Conservation (phyloP, 129 eudicot genomes). For the Kitagawia praeruptora region DNA sequence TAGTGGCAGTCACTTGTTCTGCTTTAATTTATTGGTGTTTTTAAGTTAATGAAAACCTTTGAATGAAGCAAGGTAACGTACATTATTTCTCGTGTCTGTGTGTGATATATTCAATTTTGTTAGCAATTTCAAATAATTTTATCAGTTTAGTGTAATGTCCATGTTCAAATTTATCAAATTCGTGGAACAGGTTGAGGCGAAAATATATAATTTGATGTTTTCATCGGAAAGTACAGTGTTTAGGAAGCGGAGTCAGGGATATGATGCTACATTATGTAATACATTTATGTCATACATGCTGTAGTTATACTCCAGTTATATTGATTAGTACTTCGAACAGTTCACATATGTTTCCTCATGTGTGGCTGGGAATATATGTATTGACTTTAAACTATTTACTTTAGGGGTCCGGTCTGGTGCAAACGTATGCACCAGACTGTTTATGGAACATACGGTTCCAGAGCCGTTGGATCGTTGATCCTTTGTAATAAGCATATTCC, state of each 20-base stretch:
- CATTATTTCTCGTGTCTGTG: not conserved
- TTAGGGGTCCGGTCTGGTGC: no score
- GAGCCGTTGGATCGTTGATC: no score
- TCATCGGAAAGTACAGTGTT: not conserved
- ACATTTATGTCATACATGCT: no score
- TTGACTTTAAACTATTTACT: no score
- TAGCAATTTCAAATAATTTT: not conserved
- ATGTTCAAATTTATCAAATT: not conserved
- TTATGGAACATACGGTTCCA: no score
- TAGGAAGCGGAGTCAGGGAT: no score
- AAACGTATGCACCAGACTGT: no score
- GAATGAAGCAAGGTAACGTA: not conserved
- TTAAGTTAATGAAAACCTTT: not conserved
- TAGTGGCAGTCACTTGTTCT: not conserved
- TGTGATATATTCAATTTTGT: not conserved
- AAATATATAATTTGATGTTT: not conserved
- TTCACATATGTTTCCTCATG: no score
- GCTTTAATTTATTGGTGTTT: not conserved
- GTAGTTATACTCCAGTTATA: no score
- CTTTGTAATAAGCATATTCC: not conserved
- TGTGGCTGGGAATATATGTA: no score
- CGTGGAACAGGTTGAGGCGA: not conserved
- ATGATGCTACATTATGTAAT: no score
- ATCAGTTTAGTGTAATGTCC: not conserved
- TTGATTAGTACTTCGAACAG: no score